phyloP scores from a whole-genome alignment of 202 grass and related monocot genomes.

The Bolboschoenoplectus hybrid region DNA sequence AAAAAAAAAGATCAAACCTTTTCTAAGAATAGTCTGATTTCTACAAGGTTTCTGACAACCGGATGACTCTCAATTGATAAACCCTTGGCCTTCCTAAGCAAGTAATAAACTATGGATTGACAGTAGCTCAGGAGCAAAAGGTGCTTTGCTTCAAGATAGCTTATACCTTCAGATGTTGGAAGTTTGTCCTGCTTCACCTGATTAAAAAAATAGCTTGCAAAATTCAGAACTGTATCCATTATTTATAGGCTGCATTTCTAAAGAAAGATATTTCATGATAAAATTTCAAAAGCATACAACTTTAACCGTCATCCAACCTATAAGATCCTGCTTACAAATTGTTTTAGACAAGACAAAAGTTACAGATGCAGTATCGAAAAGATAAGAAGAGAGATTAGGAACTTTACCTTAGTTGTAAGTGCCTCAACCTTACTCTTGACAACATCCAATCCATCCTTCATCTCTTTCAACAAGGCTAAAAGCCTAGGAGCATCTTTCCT shows the following conservation, averaged over 20 bases:
- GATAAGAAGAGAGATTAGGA: background rate
- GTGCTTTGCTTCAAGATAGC: constrained; percentile 84
- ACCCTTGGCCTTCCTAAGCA: constrained; percentile 82
- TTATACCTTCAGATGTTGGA: constrained; percentile 65
- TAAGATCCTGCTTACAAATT: background rate
- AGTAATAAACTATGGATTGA: constrained; percentile 55
- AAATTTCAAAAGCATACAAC: background rate
- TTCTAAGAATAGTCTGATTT: constrained; percentile 82
- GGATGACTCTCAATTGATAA: constrained; percentile 69
- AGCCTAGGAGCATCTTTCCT: constrained; percentile 45
- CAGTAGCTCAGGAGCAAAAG: constrained; percentile 79
- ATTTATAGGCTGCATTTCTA: background rate
- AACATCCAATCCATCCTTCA: constrained; percentile 48
- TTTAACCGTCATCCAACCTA: background rate
- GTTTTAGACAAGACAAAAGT: background rate
- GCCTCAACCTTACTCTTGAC: constrained; percentile 42
- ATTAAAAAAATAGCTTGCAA: constrained; percentile 2
- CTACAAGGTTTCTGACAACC: constrained; percentile 60
- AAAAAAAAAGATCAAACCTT: constrained; percentile 50
- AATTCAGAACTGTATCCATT: background rate
- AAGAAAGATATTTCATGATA: constrained; percentile 9
- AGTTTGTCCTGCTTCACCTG: constrained; percentile 70
- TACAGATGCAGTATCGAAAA: background rate
- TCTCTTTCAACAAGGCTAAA: constrained; percentile 46
- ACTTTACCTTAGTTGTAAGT: constrained; percentile 42